Conservation (phyloP, 2,329 filamentous ascomycete genomes). For the Conoideocrella luteorostrata region DNA sequence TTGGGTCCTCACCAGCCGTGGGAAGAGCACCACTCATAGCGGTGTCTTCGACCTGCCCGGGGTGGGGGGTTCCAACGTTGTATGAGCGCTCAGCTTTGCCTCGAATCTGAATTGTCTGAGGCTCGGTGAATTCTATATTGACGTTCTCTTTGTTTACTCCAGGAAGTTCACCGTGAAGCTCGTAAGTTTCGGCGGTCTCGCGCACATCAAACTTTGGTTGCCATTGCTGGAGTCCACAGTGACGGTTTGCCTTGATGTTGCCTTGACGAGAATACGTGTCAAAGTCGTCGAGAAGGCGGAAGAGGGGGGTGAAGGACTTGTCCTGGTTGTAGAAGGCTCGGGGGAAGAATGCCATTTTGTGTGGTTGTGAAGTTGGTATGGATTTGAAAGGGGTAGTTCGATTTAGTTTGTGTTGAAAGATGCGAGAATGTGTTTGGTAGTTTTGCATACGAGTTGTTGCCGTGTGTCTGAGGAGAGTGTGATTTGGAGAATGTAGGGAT, state of each 20-base stretch:
- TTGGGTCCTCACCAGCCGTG: slow-evolving; percentile 30
- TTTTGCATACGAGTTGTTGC: slow-evolving; percentile 10
- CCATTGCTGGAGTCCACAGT: slow-evolving; percentile 46
- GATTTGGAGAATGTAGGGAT: slow-evolving; percentile 11
- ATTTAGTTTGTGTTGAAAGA: slow-evolving; percentile 10
- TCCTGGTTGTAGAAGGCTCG: slow-evolving; percentile 43
- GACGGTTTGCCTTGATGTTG: slow-evolving; percentile 19
- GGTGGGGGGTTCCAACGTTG: slow-evolving; percentile 45
- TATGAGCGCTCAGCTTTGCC: slow-evolving; percentile 62
- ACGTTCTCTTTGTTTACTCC: slow-evolving; percentile 69
- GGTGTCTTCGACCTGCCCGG: slow-evolving; percentile 40
- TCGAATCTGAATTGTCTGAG: slow-evolving; percentile 64
- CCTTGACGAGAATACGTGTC: slow-evolving; percentile 46
- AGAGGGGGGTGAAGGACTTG: slow-evolving; percentile 52
- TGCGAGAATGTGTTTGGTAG: slow-evolving; percentile 13
- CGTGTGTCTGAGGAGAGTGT: slow-evolving; percentile 18
- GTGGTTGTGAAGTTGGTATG: slow-evolving; percentile 15
- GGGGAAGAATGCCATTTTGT: slow-evolving; percentile 56
- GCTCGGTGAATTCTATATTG: slow-evolving; percentile 71
- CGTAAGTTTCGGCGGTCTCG: slow-evolving; percentile 61
- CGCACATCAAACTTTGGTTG: slow-evolving; percentile 72
- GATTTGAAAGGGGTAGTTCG: slow-evolving; percentile 17
- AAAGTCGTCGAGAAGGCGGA: slow-evolving; percentile 59
- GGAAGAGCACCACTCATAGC: slow-evolving; percentile 31
- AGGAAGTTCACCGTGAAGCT: slow-evolving; percentile 75